Evolutionary conservation across 805 yeast genomes (phyloP).

Genomic region (Candida sithepensis): DNA sequence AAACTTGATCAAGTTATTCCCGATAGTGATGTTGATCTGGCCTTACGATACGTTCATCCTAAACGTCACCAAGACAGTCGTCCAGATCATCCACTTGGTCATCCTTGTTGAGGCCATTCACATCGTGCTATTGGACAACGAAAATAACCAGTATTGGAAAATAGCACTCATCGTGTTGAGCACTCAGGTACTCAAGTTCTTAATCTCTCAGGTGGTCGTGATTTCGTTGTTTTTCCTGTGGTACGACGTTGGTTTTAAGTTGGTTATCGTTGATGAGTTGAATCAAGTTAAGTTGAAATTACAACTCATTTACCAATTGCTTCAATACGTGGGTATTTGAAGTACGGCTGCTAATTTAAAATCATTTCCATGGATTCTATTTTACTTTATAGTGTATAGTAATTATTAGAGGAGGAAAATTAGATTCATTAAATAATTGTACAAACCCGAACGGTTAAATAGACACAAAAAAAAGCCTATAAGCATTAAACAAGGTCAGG

Average conservation of each 20-base stretch:
- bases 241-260: constrained; percentile 17
- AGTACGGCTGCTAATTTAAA: no score
- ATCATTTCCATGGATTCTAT: no score
- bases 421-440: background rate
- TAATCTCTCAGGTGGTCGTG: constrained; percentile 19
- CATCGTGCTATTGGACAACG: constrained; percentile 26
- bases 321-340: constrained; percentile 3
- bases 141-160: constrained; percentile 27
- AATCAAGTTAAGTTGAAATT: constrained; percentile 22
- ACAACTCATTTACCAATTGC: constrained; percentile 20
- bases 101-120: constrained; percentile 32
- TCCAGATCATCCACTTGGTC: constrained; percentile 29
- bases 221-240: constrained; percentile 18
- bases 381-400: no score
- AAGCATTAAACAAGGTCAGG: constrained; percentile 1
- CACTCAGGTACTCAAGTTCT: constrained; percentile 21
- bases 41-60: constrained; percentile 81
- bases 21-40: constrained; percentile 94
- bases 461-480: background rate
- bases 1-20: constrained; percentile 77
- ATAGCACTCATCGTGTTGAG: constrained; percentile 23
- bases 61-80: constrained; percentile 30
- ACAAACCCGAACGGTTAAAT: background rate
- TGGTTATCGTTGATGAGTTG: constrained; percentile 23
- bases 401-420: no score